Percentiles rank a stretch among this genome's conserved stretches.
These are phyloP conservation scores for Torulaspora microellipsoides DNA, from an alignment of 805 yeast genomes.

Conservation along the genomic window DNA sequence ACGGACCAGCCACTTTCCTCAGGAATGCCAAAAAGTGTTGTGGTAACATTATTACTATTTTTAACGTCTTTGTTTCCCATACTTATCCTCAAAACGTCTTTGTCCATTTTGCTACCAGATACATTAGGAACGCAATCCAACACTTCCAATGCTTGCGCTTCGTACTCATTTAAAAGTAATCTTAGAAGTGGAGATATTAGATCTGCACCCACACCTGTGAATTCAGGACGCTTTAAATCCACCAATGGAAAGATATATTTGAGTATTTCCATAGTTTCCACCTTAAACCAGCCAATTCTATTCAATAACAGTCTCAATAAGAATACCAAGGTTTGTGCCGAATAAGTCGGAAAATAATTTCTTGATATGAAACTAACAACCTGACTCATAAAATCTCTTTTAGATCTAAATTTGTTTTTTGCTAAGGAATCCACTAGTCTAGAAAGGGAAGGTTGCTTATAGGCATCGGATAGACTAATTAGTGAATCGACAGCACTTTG, in stretches of 20 bases:
- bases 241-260: conserved; percentile 71
- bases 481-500: conserved; percentile 52
- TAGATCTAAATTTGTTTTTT: conserved; percentile 79
- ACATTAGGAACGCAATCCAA: conserved; percentile 78
- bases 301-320: conserved; percentile 77
- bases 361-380: conserved; percentile 64
- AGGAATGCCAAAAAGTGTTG: conserved; percentile 91
- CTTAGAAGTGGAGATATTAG: conserved; percentile 85
- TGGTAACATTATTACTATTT: conserved; percentile 78
- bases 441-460: conserved; percentile 54
- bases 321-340: conserved; percentile 70
- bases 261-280: conserved; percentile 72
- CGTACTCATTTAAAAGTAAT: conserved; percentile 74
- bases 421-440: conserved; percentile 73
- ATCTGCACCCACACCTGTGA: conserved; percentile 91
- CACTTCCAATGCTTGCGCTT: conserved; percentile 84
- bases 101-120: conserved; percentile 88
- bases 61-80: conserved; percentile 75
- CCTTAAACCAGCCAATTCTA: conserved; percentile 69
- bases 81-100: conserved; percentile 87
- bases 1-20: conserved; percentile 92
- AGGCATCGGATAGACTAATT: conserved; percentile 54
- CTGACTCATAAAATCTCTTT: conserved; percentile 82
- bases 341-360: conserved; percentile 66
- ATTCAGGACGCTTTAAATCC: conserved; percentile 71